Evolutionary conservation across 495 filamentous ascomycete genomes (phyloP).

Genomic region (Niebla homalea): DNA sequence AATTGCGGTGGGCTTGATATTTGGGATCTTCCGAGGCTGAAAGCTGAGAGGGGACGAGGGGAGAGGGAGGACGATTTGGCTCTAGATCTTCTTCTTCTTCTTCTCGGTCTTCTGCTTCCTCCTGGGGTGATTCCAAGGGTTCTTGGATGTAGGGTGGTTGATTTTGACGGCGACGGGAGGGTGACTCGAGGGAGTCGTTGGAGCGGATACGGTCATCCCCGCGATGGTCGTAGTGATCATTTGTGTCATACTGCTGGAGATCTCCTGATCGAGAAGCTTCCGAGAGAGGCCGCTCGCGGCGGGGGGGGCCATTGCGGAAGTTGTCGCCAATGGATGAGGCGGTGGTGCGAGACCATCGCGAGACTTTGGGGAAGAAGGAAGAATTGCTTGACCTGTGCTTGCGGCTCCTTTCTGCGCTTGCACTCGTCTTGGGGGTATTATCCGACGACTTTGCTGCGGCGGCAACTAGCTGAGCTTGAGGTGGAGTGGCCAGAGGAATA

Average conservation of each 20-base stretch:
- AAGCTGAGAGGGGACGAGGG: slow-evolving; percentile 43
- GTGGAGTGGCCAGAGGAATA: slow-evolving; percentile 58
- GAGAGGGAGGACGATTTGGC: slow-evolving; percentile 40
- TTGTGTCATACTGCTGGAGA: slow-evolving; percentile 49
- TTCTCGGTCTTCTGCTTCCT: slow-evolving; percentile 20
- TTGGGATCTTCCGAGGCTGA: slow-evolving; percentile 67
- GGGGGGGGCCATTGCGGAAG: slow-evolving; percentile 33
- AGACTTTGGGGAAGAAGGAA: slow-evolving; percentile 85
- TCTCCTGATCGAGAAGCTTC: slow-evolving; percentile 58
- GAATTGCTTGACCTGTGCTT: slow-evolving; percentile 88
- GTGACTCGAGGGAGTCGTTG: slow-evolving; percentile 43
- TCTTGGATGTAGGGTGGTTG: slow-evolving; percentile 20
- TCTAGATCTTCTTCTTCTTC: too few species aligned
- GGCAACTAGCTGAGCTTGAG: slow-evolving; percentile 43
- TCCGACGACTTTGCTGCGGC: slow-evolving; percentile 49
- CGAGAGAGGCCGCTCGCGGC: slow-evolving; percentile 39
- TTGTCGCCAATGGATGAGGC: slow-evolving; percentile 57
- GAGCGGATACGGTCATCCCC: slow-evolving; percentile 62
- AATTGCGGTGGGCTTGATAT: slow-evolving; percentile 82
- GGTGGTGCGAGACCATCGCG: slow-evolving; percentile 94
- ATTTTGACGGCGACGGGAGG: not conserved
- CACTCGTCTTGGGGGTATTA: slow-evolving; percentile 55
- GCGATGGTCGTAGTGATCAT: slow-evolving; percentile 49
- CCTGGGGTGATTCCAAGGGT: not conserved
- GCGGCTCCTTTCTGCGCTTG: slow-evolving; percentile 53